Conservation (phyloP, 345 rosid genomes). For the Acer yangbiense region DNA sequence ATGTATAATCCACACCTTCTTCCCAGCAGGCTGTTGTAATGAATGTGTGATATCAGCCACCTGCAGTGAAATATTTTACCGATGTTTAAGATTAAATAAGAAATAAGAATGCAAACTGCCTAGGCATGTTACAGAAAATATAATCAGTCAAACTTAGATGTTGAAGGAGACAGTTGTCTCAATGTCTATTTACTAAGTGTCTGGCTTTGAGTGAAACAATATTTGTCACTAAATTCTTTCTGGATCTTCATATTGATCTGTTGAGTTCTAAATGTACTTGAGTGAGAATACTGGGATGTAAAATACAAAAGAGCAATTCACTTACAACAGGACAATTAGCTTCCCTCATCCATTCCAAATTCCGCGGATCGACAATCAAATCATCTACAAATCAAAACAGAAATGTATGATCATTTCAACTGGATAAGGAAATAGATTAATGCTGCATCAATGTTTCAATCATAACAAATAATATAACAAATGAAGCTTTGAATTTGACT, state of each 20-base stretch:
- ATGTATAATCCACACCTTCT: constrained; percentile 52
- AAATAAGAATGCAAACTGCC: neutral
- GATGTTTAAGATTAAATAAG: neutral
- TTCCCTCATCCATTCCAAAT: constrained; percentile 96
- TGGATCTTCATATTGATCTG: neutral
- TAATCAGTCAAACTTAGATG: neutral
- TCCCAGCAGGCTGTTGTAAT: constrained; percentile 95
- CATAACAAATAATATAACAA: neutral
- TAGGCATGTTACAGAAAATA: neutral
- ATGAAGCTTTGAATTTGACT: constrained; percentile 6
- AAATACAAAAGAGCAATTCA: constrained; percentile 15
- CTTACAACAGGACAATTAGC: constrained; percentile 96
- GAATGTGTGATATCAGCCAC: constrained; percentile 96
- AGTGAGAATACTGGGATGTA: neutral
- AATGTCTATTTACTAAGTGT: neutral
- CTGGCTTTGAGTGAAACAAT: neutral
- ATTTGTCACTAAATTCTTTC: neutral
- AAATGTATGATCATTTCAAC: constrained; percentile 26
- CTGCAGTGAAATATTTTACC: constrained; percentile 37
- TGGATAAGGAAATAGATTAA: constrained; percentile 7
- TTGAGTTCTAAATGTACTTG: neutral
- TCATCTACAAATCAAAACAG: constrained; percentile 60
- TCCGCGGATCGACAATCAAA: constrained; percentile 92
- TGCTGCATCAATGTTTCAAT: neutral
- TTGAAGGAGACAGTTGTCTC: neutral